Percentiles rank a stretch among this genome's conserved stretches.
Evolutionary conservation across 768 basidiomycete genomes (phyloP).

Genomic region (Boletellus emodensis): DNA sequence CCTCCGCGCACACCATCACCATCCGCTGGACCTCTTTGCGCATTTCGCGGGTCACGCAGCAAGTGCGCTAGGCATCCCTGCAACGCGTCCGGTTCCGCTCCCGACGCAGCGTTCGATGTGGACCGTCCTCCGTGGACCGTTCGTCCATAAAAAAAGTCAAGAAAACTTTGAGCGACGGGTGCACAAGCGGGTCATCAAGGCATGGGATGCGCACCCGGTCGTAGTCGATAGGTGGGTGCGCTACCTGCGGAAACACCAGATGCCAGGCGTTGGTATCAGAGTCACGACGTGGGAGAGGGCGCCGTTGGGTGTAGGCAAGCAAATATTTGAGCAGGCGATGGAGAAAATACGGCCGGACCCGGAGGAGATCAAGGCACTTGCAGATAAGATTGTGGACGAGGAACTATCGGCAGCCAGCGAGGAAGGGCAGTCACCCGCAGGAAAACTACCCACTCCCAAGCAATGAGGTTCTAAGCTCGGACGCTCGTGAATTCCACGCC

Average conservation of each 20-base stretch:
- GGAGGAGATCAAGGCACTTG: constrained; percentile 37
- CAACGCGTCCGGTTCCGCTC: constrained; percentile 57
- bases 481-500: not conserved
- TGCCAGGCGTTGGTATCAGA: constrained; percentile 87
- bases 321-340: constrained; percentile 35
- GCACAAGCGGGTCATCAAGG: constrained; percentile 84
- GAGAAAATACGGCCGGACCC: constrained; percentile 31
- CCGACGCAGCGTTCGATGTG: constrained; percentile 76
- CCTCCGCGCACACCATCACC: constrained; percentile 70
- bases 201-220: constrained; percentile 81
- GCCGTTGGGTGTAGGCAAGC: constrained; percentile 48
- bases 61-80: constrained; percentile 77
- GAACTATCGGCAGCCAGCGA: constrained; percentile 18
- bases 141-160: constrained; percentile 89
- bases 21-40: constrained; percentile 70
- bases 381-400: constrained; percentile 39
- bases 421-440: not conserved
- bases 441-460: not conserved
- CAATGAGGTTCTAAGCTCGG: not conserved
- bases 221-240: constrained; percentile 76
- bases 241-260: constrained; percentile 69
- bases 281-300: constrained; percentile 72
- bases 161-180: constrained; percentile 90
- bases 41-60: constrained; percentile 86
- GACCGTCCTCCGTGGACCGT: constrained; percentile 84